Evolutionary conservation across 129 eudicot genomes (phyloP), one percentile per base, ranked within the genome.

Genomic region (Rutidosis leptorrhynchoides): DNA sequence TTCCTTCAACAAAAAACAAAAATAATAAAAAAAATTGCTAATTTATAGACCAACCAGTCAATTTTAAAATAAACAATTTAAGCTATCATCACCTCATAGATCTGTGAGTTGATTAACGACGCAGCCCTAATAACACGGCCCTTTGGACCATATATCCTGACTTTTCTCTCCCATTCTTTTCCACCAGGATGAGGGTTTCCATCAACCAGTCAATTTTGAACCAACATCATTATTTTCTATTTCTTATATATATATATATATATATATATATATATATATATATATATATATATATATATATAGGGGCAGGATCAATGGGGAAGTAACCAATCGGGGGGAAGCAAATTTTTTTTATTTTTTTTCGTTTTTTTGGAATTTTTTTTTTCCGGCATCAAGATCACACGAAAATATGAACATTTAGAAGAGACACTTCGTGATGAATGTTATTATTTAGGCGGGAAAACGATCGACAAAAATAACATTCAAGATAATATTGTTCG

Each of bases 121-220:
- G 37, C 24, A 9, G 77, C 64, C 70, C 27, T 72, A 15, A 33
- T 35, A 53, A 72, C 77, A 72, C 57, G 37, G 14, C 57, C 42
- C 15, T 15, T 35, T 5, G 77, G 77, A 24, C 77, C 77, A 53
- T 46, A 72, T 51, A 72, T 28, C 24, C 29, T 27, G 24, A 72
- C 45, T 51, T 6, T 15, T 72, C 77, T 72, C 27, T 62, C 77
- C 30, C 22, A 4, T 5, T 52, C 46, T 25, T 62, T 40, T 62
- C 77, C 32, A 40, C 69, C 77, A 9, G 43, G 43, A 52, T 63
- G 56, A 30, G 70, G 69, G 4, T 52, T 0, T 23, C 16, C 37
- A 72, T 52, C 70, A 20, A 63, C 3, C 70, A n/a, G n/a, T n/a
- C n/a, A n/a, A n/a, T n/a, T n/a, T n/a, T 72, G 70, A 14, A 63